phyloP scores from a whole-genome alignment of 2,329 filamentous ascomycete genomes.

The Arthrinium phaeospermum region DNA sequence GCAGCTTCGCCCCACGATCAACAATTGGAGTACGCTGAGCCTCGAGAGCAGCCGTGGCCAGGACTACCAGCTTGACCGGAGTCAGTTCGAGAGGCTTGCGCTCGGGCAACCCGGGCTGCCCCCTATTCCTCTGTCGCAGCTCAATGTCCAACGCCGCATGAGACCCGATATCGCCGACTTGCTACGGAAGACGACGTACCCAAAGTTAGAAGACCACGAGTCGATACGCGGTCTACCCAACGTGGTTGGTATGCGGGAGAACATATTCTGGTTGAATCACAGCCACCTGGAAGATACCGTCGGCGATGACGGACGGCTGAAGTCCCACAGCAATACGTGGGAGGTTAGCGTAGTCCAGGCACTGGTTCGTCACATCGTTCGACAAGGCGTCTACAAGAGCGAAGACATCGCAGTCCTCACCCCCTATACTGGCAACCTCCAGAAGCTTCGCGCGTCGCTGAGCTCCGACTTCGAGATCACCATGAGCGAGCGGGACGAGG shows the following conservation, averaged over 20 bases:
- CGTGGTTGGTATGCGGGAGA: constrained; percentile 53
- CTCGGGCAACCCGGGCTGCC: background rate
- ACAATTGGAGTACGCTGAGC: constrained; percentile 40
- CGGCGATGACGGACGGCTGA: constrained; percentile 41
- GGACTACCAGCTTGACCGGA: background rate
- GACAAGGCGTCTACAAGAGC: constrained; percentile 64
- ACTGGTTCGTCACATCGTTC: constrained; percentile 68
- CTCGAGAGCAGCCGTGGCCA: background rate
- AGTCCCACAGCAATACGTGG: constrained; percentile 59
- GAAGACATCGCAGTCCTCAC: constrained; percentile 75
- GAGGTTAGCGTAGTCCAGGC: constrained; percentile 69
- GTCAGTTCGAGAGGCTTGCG: background rate
- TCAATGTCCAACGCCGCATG: constrained; percentile 65
- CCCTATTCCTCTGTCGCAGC: constrained; percentile 34
- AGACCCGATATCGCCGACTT: constrained; percentile 61
- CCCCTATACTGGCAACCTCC: constrained; percentile 64
- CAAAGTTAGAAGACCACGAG: constrained; percentile 53
- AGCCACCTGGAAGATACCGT: constrained; percentile 31
- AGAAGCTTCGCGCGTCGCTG: constrained; percentile 54
- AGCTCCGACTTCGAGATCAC: constrained; percentile 61
- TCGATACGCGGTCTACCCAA: constrained; percentile 43
- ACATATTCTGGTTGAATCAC: constrained; percentile 55
- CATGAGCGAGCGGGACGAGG: constrained; percentile 66
- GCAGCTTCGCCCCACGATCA: constrained; percentile 64
- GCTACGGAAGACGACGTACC: constrained; percentile 60